Evolutionary conservation across 1,139 yeast genomes (phyloP).

Genomic region (Yarrowia galli): DNA sequence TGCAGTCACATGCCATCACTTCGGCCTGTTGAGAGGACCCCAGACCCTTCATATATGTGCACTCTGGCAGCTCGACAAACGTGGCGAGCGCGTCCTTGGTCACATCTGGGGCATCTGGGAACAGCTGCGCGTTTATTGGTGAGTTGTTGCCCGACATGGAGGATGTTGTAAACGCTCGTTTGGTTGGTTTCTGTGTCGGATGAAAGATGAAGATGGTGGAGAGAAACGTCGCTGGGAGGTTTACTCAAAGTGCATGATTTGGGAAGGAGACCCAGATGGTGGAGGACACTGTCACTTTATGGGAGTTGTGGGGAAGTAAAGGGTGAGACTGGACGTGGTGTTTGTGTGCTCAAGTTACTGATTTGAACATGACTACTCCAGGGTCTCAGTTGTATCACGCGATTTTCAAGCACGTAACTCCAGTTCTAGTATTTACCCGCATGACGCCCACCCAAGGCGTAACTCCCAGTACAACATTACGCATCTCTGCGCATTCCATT

Average conservation of each 20-base stretch:
- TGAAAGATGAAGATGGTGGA: not conserved
- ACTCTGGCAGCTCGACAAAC: slow-evolving; percentile 63
- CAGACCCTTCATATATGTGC: slow-evolving; percentile 65
- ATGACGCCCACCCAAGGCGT: no score
- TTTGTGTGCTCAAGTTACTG: no score
- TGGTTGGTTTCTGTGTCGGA: not conserved
- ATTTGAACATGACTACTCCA: no score
- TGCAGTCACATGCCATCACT: slow-evolving; percentile 92
- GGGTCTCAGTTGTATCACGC: no score
- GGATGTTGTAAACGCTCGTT: not conserved
- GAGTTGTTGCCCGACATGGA: slow-evolving; percentile 35
- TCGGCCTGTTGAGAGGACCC: slow-evolving; percentile 77
- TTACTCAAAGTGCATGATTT: no score
- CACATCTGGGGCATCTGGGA: slow-evolving; percentile 33
- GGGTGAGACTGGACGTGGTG: not conserved
- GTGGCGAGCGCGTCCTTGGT: slow-evolving; percentile 73
- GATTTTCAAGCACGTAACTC: no score
- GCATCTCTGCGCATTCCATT: no score
- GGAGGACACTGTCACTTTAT: no score
- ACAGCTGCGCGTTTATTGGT: slow-evolving; percentile 36
- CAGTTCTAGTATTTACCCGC: no score
- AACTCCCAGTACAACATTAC: no score
- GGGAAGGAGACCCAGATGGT: no score
- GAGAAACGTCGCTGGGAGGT: slow-evolving; percentile 2
- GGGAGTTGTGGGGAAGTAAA: no score